Conservation (phyloP, 2,329 filamentous ascomycete genomes). For the Aphanoascus verrucosus region DNA sequence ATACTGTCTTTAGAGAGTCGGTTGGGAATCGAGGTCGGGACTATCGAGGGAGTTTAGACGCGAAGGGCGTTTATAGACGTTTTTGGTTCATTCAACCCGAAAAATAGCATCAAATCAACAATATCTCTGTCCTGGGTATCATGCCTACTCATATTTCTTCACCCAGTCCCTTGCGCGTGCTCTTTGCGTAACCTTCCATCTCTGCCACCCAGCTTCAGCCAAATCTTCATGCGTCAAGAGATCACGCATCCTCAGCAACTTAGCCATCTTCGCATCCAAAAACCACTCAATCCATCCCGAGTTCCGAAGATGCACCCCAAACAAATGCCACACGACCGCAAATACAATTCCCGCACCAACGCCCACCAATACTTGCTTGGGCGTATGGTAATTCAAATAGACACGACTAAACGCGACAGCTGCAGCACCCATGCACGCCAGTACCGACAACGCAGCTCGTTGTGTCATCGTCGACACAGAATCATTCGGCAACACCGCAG, state of each 20-base stretch:
- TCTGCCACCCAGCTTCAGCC: conserved; percentile 84
- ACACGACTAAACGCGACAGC: conserved; percentile 71
- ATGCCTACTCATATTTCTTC: not conserved
- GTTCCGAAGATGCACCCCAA: conserved; percentile 56
- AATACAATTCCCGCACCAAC: conserved; percentile 58
- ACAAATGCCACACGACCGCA: conserved; percentile 66
- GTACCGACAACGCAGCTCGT: conserved; percentile 47
- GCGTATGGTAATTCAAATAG: conserved; percentile 88
- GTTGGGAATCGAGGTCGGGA: no score
- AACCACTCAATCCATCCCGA: conserved; percentile 62
- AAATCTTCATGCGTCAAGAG: conserved; percentile 79
- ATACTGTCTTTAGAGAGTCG: no score
- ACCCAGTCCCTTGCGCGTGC: not conserved
- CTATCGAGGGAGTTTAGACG: no score
- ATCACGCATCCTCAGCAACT: conserved; percentile 65
- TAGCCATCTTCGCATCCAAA: conserved; percentile 54
- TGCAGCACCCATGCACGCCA: conserved; percentile 51
- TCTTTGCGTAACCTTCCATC: conserved; percentile 57
- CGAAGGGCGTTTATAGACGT: no score
- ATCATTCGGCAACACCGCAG: conserved; percentile 19
- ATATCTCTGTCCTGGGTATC: not conserved
- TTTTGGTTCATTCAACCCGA: no score
- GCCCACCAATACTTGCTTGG: conserved; percentile 75
- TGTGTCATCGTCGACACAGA: conserved; percentile 41
- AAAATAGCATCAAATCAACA: no score